Conservation (phyloP, 768 basidiomycete species). For the Leccinum longicurvipes region DNA sequence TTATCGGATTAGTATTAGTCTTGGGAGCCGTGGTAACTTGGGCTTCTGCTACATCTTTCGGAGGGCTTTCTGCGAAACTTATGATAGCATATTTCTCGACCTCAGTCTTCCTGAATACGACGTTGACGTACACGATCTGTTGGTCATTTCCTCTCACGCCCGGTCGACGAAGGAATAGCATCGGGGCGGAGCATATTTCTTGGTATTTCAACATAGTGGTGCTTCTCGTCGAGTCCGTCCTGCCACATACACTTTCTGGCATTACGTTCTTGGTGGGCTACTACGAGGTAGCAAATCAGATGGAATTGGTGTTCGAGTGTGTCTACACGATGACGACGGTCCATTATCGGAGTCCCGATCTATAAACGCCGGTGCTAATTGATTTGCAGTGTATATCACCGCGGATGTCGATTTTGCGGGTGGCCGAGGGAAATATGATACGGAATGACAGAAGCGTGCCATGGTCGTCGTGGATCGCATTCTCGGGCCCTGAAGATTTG, state of each 20-base stretch:
- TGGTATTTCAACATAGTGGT: background rate
- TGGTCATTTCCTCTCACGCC: background rate
- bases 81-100: constrained; percentile 1
- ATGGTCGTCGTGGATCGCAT: background rate
- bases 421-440: constrained; percentile 7
- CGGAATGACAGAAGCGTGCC: background rate
- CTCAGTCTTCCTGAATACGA: background rate
- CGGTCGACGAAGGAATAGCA: background rate
- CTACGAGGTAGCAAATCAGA: background rate
- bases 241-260: background rate
- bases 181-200: constrained; percentile 1
- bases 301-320: background rate
- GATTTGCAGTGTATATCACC: constrained; percentile 12
- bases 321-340: constrained; percentile 7
- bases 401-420: constrained; percentile 11
- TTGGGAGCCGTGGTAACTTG: background rate
- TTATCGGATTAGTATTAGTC: background rate
- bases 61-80: background rate
- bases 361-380: background rate
- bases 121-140: background rate
- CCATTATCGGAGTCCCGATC: background rate
- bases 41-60: background rate
- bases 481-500: background rate
- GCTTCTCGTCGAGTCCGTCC: background rate
- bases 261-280: background rate